A percentile compares a stretch with the other conserved stretches of the same genome.
Evolutionary conservation across 2,329 filamentous ascomycete genomes (phyloP).

Genomic region (Septoria petroselini): DNA sequence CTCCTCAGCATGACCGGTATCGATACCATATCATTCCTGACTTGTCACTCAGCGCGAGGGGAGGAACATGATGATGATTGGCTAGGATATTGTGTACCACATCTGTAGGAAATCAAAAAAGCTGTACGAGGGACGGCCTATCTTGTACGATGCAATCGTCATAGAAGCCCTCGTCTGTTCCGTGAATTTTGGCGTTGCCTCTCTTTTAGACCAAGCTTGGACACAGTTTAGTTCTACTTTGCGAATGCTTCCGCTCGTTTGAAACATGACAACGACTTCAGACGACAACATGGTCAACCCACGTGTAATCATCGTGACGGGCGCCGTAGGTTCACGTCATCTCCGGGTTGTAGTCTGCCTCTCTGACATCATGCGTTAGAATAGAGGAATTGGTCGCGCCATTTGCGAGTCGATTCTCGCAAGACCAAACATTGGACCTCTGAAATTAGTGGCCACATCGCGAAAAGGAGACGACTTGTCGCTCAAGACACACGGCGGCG

Average conservation of each 20-base stretch:
- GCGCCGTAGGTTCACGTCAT: conserved; percentile 30
- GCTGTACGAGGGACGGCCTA: conserved; percentile 9
- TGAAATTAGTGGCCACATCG: conserved; percentile 38
- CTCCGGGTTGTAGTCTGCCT: background rate
- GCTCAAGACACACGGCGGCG: conserved; percentile 20
- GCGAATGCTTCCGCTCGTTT: conserved; percentile 3
- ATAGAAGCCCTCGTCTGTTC: conserved; percentile 4
- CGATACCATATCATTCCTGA: conserved; percentile 18
- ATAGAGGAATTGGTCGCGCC: conserved; percentile 39
- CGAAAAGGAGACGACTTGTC: conserved; percentile 34
- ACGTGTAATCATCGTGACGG: conserved; percentile 37
- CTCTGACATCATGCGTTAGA: conserved; percentile 25
- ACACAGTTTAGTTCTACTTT: too few relatives aligned
- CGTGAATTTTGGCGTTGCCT: background rate
- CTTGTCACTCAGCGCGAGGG: conserved; percentile 4
- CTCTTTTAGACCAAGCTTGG: background rate
- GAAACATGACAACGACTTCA: conserved; percentile 6
- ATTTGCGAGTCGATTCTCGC: conserved; percentile 36
- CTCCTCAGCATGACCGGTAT: conserved; percentile 4
- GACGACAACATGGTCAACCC: conserved; percentile 29
- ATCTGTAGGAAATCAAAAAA: conserved; percentile 9
- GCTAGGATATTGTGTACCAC: background rate
- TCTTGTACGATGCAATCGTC: conserved; percentile 10
- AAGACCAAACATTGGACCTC: conserved; percentile 20
- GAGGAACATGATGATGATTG: conserved; percentile 8